These are phyloP conservation scores for Dioscorea cayenensis DNA, from an alignment of 116 monocot genomes.

Conservation along the genomic window DNA sequence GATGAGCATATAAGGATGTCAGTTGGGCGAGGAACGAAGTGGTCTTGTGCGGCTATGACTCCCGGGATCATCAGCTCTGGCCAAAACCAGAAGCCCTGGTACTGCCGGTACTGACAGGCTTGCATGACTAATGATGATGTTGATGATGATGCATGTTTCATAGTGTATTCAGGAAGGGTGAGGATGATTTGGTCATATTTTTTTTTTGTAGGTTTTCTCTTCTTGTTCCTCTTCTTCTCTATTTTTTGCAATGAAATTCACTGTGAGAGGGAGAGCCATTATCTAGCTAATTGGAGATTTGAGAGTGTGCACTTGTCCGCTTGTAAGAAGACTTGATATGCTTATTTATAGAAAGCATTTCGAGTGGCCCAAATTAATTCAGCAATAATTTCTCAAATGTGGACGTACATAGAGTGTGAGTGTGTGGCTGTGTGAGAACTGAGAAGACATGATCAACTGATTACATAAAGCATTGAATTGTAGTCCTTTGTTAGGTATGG, in stretches of 20 bases:
- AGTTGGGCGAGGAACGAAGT: neutral
- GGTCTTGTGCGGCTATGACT: conserved; percentile 1
- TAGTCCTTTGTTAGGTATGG: no score
- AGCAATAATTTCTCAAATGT: no score
- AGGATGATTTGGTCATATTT: neutral
- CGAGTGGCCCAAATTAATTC: no score
- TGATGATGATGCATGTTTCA: neutral
- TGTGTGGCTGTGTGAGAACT: no score
- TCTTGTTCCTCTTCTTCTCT: neutral
- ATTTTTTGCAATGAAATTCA: neutral
- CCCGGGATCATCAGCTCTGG: neutral
- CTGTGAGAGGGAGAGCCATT: neutral
- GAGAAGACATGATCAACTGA: no score
- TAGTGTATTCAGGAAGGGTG: neutral
- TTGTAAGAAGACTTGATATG: neutral
- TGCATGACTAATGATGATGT: neutral
- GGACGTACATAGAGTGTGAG: no score
- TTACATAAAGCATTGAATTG: no score
- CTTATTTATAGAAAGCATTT: no score
- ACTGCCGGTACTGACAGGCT: neutral
- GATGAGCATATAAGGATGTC: conserved; percentile 6
- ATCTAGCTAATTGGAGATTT: neutral
- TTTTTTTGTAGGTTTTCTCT: neutral
- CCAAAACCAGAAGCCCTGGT: conserved; percentile 9
- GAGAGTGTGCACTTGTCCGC: neutral